A percentile compares a stretch with the other conserved stretches of the same genome.
phyloP scores from a whole-genome alignment of 306 rosid genomes.

The Heteromeles arbutifolia region DNA sequence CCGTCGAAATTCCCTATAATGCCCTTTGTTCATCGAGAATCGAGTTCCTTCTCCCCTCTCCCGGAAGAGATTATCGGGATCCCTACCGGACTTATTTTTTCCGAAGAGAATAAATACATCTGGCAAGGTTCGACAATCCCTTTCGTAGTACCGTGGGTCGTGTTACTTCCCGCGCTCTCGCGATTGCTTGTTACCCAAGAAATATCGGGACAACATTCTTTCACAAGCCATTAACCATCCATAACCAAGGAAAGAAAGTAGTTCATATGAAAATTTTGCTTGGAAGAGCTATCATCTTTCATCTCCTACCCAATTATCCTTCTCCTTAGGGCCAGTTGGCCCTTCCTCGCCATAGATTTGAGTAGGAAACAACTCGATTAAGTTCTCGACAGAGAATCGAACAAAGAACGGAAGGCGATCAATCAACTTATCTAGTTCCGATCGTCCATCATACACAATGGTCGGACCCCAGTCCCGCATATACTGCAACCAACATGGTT shows the following conservation, averaged over 20 bases:
- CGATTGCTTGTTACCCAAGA: not conserved
- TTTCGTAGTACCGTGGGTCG: not conserved
- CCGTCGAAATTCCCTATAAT: too few species aligned
- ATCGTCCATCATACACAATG: slow-evolving; percentile 50
- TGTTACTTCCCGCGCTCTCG: not conserved
- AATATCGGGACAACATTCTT: not conserved
- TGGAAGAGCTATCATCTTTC: slow-evolving; percentile 33
- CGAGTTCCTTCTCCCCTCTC: not conserved
- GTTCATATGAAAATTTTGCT: not conserved
- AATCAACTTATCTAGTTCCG: slow-evolving; percentile 65
- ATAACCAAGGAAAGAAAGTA: not conserved
- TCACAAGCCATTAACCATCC: not conserved
- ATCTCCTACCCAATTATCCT: slow-evolving; percentile 83
- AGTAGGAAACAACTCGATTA: slow-evolving; percentile 73
- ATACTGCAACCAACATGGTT: slow-evolving; percentile 91
- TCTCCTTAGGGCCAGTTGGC: slow-evolving; percentile 95
- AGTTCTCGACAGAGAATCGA: slow-evolving; percentile 72
- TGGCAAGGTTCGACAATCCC: not conserved
- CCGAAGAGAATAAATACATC: not conserved
- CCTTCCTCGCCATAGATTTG: slow-evolving; percentile 93
- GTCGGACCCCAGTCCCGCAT: slow-evolving; percentile 99
- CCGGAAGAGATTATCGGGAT: not conserved
- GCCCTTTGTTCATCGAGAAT: too few species aligned
- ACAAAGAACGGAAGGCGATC: slow-evolving; percentile 69
- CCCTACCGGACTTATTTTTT: not conserved